Evolutionary conservation across 345 rosid species (phyloP), one percentile per base, ranked within the genome.

Genomic region (Combretum micranthum): DNA sequence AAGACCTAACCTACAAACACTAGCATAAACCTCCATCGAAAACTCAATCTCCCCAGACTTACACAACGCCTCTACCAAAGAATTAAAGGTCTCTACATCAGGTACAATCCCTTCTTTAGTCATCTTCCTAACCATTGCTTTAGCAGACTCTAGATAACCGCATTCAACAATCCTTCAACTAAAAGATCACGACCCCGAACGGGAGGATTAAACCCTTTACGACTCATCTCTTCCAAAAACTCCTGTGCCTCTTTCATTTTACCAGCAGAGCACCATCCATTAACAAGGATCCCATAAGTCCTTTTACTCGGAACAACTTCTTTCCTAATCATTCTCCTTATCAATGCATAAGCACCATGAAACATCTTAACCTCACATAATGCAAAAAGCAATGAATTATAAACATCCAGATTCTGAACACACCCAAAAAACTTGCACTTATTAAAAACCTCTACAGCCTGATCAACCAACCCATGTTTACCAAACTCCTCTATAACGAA

Each of bases 111-210:
- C 90, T 61, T 85, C 86, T 58, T 83, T 86, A 0, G 76, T 83
- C 94, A 86, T 83, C 66, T 76, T 89, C 65, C 58, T 70, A 26
- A 87, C 86, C 94, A 86, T 80, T 47, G 76, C 81, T 65, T 83
- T 92, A 10, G 97, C 94, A 59, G 87, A 73, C 72, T 92, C 97
- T 32, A 84, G 68, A 76, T 75, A 84, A 9, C 96, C 97, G 96
- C 91, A 9, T 77, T 86, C 64, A 92, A 56, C 75, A 92, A 32
- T 43, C 96, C 98, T 71, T 88, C 94, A 44, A 92, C 73, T 22
- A 92, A 74, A 67, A 92, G 72, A 72, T 92, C 99, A 56, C 94
- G 81, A 2, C 96, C 95, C 72, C 96, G 69, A 44, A 83, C 93
- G 0, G 90, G 88, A 20, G 96, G 97, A 59, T 84, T 86, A 65